phyloP scores from a whole-genome alignment of 2,329 filamentous ascomycete species.

The Chaetomium globosum region DNA sequence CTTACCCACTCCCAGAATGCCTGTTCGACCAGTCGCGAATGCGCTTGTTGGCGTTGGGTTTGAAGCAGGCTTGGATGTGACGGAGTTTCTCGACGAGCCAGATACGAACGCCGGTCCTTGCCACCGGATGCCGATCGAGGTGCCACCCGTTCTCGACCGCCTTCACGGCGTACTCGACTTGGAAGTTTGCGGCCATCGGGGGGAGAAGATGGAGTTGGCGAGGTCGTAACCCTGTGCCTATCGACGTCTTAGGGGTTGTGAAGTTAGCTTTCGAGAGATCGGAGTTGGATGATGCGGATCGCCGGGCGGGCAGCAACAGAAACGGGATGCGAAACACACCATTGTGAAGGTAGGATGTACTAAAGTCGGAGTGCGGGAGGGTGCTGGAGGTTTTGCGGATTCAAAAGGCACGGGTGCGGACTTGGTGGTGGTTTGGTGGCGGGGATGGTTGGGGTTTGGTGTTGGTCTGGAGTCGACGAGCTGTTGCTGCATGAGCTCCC shows the following conservation, averaged over 20 bases:
- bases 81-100: slow-evolving; percentile 94
- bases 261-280: slow-evolving; percentile 23
- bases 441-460: slow-evolving; percentile 22
- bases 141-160: slow-evolving; percentile 98
- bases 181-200: slow-evolving; percentile 99
- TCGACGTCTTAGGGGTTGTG: slow-evolving; percentile 75
- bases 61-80: slow-evolving; percentile 94
- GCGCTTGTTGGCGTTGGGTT: slow-evolving; percentile 92
- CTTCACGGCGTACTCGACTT: slow-evolving; percentile 98
- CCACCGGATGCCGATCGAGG: slow-evolving; percentile 93
- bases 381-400: not conserved
- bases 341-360: slow-evolving; percentile 28
- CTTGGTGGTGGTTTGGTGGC: slow-evolving; percentile 14
- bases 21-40: slow-evolving; percentile 97
- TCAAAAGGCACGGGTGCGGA: not conserved
- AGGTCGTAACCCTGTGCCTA: slow-evolving; percentile 99
- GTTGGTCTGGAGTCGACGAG: slow-evolving; percentile 26
- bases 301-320: not conserved
- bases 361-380: not conserved
- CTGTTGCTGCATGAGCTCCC: slow-evolving; percentile 33
- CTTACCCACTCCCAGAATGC: slow-evolving; percentile 89
- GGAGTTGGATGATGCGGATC: slow-evolving; percentile 6
- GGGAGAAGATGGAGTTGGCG: slow-evolving; percentile 98
- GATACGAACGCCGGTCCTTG: slow-evolving; percentile 94
- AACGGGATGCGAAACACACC: slow-evolving; percentile 24